These are phyloP conservation scores for Leccinum fallax DNA, from an alignment of 1,284 basidiomycete species.

Conservation along the genomic window DNA sequence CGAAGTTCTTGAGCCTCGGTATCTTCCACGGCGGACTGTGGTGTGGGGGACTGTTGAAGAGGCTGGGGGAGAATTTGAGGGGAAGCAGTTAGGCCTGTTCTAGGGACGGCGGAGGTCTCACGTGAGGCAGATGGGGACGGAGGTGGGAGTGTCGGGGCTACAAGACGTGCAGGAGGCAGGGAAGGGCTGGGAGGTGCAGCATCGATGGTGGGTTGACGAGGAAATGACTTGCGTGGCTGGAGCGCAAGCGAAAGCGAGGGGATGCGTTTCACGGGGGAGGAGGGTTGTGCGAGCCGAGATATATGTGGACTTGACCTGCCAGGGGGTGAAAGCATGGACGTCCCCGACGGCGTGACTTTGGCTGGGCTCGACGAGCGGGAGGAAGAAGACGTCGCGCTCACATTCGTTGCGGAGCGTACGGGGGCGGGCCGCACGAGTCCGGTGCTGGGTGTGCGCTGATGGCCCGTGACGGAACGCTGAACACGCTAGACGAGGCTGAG, in stretches of 20 bases:
- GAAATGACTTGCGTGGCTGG: conserved; percentile 35
- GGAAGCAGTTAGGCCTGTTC: conserved; percentile 7
- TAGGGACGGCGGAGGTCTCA: conserved; percentile 14
- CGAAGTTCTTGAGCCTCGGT: conserved; percentile 79
- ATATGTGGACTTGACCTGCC: conserved; percentile 26
- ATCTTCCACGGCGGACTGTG: conserved; percentile 41
- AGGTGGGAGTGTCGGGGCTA: conserved; percentile 4
- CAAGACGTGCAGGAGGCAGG: conserved; percentile 20
- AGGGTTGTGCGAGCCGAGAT: conserved; percentile 36
- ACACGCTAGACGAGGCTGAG: background rate
- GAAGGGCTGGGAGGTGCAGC: conserved; percentile 28
- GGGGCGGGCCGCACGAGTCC: conserved; percentile 40
- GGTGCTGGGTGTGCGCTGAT: conserved; percentile 44
- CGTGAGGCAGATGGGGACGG: conserved; percentile 20
- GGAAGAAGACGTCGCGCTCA: conserved; percentile 35
- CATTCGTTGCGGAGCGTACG: conserved; percentile 32
- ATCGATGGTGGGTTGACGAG: conserved; percentile 36
- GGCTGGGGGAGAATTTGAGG: conserved; percentile 19
- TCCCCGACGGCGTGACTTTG: conserved; percentile 30
- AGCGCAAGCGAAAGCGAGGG: conserved; percentile 40
- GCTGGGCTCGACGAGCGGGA: conserved; percentile 47
- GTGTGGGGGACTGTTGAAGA: conserved; percentile 18
- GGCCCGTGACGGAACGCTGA: conserved; percentile 19
- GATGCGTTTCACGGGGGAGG: conserved; percentile 45
- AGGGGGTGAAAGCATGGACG: conserved; percentile 25